Evolutionary conservation across 1,139 yeast genomes (phyloP).

Genomic region (Nadsonia commutata): DNA sequence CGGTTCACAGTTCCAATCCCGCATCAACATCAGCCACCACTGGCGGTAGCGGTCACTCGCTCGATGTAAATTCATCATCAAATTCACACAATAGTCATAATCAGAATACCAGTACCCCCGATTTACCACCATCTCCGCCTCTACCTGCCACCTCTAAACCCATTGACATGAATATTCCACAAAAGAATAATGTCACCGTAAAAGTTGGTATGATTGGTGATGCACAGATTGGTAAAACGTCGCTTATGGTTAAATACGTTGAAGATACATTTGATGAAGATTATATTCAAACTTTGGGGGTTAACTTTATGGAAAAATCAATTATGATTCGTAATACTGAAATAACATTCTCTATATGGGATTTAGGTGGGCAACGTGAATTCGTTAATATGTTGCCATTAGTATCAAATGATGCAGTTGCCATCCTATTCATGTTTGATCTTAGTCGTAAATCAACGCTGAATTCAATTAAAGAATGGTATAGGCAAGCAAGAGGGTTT

Average conservation of each 20-base stretch:
- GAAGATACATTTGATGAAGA: constrained; percentile 88
- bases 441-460: constrained; percentile 75
- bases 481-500: constrained; percentile 80
- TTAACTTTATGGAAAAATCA: constrained; percentile 86
- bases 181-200: constrained; percentile 41
- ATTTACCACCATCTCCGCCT: background rate
- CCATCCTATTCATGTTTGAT: constrained; percentile 85
- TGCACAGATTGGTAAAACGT: constrained; percentile 96
- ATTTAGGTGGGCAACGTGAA: constrained; percentile 91
- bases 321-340: constrained; percentile 79
- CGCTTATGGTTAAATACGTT: constrained; percentile 92
- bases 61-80: too few relatives aligned
- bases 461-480: constrained; percentile 88
- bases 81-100: too few relatives aligned
- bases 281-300: constrained; percentile 88
- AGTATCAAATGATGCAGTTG: constrained; percentile 89
- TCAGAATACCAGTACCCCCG: background rate
- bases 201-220: constrained; percentile 94
- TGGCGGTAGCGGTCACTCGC: too few relatives aligned
- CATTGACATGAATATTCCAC: constrained; percentile 16
- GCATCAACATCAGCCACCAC: too few relatives aligned
- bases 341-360: constrained; percentile 90
- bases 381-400: constrained; percentile 92
- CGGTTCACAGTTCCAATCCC: too few relatives aligned
- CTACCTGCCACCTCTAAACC: constrained; percentile 8